Evolutionary conservation across 768 basidiomycete species (phyloP), one percentile per base, ranked within the genome.

Genomic region (Amanita polypyramis): DNA sequence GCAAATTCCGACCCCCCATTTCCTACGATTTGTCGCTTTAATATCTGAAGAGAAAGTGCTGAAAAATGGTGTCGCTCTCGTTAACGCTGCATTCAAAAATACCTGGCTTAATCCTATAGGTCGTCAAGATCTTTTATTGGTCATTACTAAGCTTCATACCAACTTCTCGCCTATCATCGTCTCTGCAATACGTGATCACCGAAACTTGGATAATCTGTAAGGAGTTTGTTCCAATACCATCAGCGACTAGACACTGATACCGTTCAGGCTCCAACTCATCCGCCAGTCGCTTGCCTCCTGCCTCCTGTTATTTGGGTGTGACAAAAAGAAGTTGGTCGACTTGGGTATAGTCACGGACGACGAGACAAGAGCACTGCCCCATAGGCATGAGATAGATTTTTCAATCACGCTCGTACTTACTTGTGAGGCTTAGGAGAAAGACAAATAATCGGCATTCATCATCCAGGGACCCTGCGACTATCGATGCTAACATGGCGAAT

Each of bases 251-350:
- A 30, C 14, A 19, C 19, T 42, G 1, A 42, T 19, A 19, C 8
- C 23, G 14, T 23, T 15, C 43, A 73, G 76, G 12, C 51, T 73
- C 14, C 64, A 57, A 12, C 80, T 86, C 50, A 72, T 88, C 41
- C 73, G 80, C 4, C 66, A 71, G n/a, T 80, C 79, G 2, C 58
- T 88, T 23, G 75, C 74, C 12, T 65, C 72, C 8, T 84, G 78
- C 60, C 66, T 86, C 33, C 60, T 84, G 2, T 57, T 85, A 20
- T 84, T 79, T 54, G 85, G 85, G 5, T 86, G 80, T 53, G 77
- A 82, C 38, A 65, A 80, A 39, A 56, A 59, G 2, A 67, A 64
- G 32, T 63, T 85, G 4, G 45, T 69, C 2, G 62, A 67, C 9
- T 53, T 68, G n/a, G 70, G 66, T 1, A 55, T 89, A 49, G 60